Percentiles rank a stretch among this genome's conserved stretches.
Conservation (phyloP, 257 asterid species). For the Salvia hispanica region DNA sequence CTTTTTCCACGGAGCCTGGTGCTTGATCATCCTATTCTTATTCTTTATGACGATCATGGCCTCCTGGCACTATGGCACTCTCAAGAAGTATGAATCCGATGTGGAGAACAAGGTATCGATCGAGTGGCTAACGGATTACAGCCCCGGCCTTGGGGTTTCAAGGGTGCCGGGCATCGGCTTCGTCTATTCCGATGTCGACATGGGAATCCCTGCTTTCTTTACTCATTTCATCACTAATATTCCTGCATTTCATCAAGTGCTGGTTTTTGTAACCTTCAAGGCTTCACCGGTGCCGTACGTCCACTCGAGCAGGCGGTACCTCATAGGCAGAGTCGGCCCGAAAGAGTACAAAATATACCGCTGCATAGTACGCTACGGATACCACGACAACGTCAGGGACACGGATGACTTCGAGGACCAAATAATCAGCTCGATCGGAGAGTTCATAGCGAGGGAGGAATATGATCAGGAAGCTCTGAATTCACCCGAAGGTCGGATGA, state of each 20-base stretch:
- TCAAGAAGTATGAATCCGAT: slow-evolving; percentile 75
- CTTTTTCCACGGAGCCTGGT: slow-evolving; percentile 83
- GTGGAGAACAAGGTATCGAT: slow-evolving; percentile 72
- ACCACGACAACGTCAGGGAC: slow-evolving; percentile 65
- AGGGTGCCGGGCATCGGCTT: slow-evolving; percentile 89
- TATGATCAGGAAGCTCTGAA: slow-evolving; percentile 46
- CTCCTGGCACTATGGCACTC: slow-evolving; percentile 94
- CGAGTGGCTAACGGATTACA: slow-evolving; percentile 82
- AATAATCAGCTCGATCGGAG: slow-evolving; percentile 77
- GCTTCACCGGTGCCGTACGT: slow-evolving; percentile 68
- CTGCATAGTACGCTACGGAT: slow-evolving; percentile 79
- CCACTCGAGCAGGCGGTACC: slow-evolving; percentile 57
- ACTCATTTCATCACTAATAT: slow-evolving; percentile 82
- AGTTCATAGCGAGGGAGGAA: slow-evolving; percentile 66
- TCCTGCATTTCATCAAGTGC: slow-evolving; percentile 86
- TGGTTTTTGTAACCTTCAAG: slow-evolving; percentile 82
- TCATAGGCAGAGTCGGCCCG: slow-evolving; percentile 83
- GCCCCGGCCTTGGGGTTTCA: slow-evolving; percentile 77
- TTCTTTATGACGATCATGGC: slow-evolving; percentile 65
- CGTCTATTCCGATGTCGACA: slow-evolving; percentile 64
- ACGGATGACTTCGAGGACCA: slow-evolving; percentile 79
- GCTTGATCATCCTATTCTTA: slow-evolving; percentile 48
- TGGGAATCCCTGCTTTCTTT: slow-evolving; percentile 88
- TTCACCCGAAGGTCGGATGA: slow-evolving; percentile 70
- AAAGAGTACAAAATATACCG: slow-evolving; percentile 71